These are phyloP conservation scores for Blastobotrys ciferrii DNA, from an alignment of 1,139 yeast species.

Conservation along the genomic window DNA sequence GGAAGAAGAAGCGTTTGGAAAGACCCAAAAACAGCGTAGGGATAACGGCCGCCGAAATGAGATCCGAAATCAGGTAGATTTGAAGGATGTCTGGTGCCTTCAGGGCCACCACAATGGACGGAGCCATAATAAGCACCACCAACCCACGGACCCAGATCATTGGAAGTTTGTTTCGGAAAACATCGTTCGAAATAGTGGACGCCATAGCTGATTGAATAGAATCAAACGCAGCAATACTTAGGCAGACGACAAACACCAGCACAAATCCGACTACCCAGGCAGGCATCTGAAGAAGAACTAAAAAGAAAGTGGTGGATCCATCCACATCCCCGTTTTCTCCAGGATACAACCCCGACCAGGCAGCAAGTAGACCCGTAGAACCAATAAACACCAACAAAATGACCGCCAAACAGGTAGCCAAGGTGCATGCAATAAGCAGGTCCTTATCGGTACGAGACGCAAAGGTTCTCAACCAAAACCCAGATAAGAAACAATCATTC, in stretches of 20 bases:
- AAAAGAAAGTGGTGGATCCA: conserved; percentile 63
- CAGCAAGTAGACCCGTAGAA: conserved; percentile 80
- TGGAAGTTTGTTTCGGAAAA: conserved; percentile 76
- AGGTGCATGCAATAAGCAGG: conserved; percentile 66
- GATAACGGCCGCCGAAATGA: conserved; percentile 80
- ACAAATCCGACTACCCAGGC: conserved; percentile 85
- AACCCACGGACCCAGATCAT: conserved; percentile 65
- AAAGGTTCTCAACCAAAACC: conserved; percentile 92
- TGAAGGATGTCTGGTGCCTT: conserved; percentile 80
- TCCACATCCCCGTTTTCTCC: conserved; percentile 46
- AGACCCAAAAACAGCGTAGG: conserved; percentile 86
- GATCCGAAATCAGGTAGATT: conserved; percentile 86
- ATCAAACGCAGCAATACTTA: conserved; percentile 88
- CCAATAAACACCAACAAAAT: conserved; percentile 71
- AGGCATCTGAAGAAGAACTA: conserved; percentile 72
- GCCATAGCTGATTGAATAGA: conserved; percentile 87
- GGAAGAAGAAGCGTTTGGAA: conserved; percentile 54
- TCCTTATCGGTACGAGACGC: conserved; percentile 80
- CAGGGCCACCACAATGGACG: conserved; percentile 79
- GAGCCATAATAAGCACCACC: conserved; percentile 75
- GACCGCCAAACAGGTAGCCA: conserved; percentile 69
- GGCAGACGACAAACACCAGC: conserved; percentile 64
- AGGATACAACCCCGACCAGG: conserved; percentile 78
- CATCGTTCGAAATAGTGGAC: conserved; percentile 83
- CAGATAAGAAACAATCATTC: conserved; percentile 85